Evolutionary conservation across 2,329 filamentous ascomycete species (phyloP).

Genomic region (Hyphodiscus sp.): DNA sequence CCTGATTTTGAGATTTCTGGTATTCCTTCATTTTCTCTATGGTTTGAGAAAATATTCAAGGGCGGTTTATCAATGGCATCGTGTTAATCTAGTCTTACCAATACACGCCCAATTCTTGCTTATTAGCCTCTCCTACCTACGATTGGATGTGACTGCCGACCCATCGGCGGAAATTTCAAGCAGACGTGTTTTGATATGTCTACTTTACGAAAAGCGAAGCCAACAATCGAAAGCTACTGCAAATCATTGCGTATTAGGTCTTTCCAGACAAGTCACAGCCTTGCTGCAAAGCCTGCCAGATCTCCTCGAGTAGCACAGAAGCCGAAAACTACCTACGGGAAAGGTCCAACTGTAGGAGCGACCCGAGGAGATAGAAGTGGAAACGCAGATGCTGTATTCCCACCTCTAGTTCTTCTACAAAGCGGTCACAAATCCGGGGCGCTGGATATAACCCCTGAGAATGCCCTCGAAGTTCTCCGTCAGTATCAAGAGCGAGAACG

Average conservation of each 20-base stretch:
- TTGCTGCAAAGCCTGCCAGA: neutral
- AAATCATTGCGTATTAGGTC: neutral
- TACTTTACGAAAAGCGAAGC: neutral
- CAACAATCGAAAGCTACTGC: neutral
- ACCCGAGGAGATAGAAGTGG: neutral
- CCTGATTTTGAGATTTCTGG: no score
- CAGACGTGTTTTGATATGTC: no score
- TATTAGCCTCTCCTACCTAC: neutral
- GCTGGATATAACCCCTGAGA: slow-evolving; percentile 18
- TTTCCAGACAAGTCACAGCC: neutral
- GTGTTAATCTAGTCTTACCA: no score
- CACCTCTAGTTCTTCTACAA: slow-evolving; percentile 18
- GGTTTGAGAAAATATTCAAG: no score
- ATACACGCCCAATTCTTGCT: neutral
- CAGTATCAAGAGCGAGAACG: slow-evolving; percentile 7
- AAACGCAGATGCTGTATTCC: slow-evolving; percentile 13
- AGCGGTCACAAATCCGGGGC: slow-evolving; percentile 20
- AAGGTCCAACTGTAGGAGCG: neutral
- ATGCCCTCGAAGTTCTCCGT: slow-evolving; percentile 21
- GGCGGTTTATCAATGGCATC: no score
- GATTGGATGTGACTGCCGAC: neutral
- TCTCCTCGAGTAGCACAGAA: neutral
- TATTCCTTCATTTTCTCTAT: no score
- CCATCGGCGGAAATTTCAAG: neutral
- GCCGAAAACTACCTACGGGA: no score